phyloP scores from a whole-genome alignment of 495 filamentous ascomycete genomes.

The Glarea lozoyensis region DNA sequence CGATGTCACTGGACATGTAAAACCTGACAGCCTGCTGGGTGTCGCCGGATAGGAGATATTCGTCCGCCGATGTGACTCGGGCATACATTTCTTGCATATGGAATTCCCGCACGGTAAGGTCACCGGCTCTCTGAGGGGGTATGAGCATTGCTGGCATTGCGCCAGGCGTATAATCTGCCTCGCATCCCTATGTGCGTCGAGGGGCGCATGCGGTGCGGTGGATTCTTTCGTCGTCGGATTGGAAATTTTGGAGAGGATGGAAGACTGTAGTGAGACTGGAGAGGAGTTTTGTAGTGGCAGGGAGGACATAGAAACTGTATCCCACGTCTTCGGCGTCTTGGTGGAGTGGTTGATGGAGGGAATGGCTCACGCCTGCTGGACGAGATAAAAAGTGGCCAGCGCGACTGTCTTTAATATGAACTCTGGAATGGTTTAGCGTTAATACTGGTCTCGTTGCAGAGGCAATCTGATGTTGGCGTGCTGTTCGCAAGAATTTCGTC shows the following conservation, averaged over 20 bases:
- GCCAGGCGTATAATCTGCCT: conserved; percentile 57
- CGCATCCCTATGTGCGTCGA: conserved; percentile 39
- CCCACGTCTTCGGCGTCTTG: no score
- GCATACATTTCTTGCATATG: conserved; percentile 68
- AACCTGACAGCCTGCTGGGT: conserved; percentile 53
- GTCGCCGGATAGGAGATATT: conserved; percentile 68
- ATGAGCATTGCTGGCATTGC: conserved; percentile 68
- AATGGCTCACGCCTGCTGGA: no score
- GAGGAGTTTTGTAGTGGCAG: conserved; percentile 7
- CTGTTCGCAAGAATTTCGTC: no score
- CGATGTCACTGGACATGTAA: conserved; percentile 58
- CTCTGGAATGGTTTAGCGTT: no score
- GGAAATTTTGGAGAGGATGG: conserved; percentile 3
- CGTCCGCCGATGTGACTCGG: conserved; percentile 46
- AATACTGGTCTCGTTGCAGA: no score
- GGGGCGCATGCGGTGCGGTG: conserved; percentile 12
- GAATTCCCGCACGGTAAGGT: conserved; percentile 79
- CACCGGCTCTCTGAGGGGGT: conserved; percentile 55
- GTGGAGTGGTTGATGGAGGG: no score
- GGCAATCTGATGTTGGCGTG: no score
- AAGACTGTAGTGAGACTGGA: not conserved
- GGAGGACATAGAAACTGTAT: no score
- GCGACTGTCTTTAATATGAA: no score
- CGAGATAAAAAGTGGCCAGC: no score
- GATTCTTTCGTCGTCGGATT: conserved; percentile 10